Conservation (phyloP, 2,329 filamentous ascomycete genomes). For the Hawksworthiomyces lignivorus region DNA sequence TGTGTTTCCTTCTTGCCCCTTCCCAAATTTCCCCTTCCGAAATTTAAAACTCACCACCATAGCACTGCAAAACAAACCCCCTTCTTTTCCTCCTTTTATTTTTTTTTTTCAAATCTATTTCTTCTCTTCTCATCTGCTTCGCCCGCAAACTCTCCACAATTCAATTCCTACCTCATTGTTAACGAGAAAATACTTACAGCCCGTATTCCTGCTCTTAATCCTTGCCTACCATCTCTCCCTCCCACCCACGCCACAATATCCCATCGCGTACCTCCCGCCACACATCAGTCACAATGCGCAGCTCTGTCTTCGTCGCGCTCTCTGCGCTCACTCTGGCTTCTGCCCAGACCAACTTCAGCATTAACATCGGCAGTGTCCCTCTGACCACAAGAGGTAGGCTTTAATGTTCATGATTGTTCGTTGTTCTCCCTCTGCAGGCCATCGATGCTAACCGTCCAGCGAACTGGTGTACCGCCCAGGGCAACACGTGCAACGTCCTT, state of each 20-base stretch:
- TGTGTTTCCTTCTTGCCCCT: slow-evolving; percentile 6
- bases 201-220: no score
- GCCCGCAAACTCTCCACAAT: background rate
- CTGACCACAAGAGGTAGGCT: slow-evolving; percentile 32
- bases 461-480: slow-evolving; percentile 44
- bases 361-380: slow-evolving; percentile 31
- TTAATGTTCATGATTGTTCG: background rate
- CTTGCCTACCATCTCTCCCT: background rate
- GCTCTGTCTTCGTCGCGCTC: slow-evolving; percentile 32
- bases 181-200: no score
- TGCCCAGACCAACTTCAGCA: slow-evolving; percentile 38
- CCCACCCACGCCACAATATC: background rate
- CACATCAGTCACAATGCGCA: slow-evolving; percentile 30
- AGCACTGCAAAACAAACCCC: background rate
- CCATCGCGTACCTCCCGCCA: background rate
- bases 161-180: no score
- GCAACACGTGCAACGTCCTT: slow-evolving; percentile 41
- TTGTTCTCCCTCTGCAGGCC: background rate
- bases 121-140: background rate
- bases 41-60: slow-evolving; percentile 1
- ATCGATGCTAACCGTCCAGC: slow-evolving; percentile 27
- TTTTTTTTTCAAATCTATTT: background rate
- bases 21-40: slow-evolving; percentile 7
- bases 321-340: slow-evolving; percentile 32
- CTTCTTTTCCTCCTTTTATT: background rate